Conservation (phyloP, 75 land plant species). For the Pinus tabuliformis region DNA sequence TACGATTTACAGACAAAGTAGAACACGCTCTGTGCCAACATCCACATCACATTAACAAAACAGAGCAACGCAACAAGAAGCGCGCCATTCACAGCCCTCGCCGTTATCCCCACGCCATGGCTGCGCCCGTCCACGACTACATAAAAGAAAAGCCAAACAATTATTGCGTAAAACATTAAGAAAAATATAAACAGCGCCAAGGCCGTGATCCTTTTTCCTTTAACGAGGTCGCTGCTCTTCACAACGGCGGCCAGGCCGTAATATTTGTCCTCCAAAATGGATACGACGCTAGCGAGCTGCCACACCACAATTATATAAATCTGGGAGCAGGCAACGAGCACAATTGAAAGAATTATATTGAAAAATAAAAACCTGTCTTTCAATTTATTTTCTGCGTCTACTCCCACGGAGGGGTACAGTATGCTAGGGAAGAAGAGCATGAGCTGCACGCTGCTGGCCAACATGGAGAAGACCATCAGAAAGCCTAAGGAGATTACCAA, state of each 20-base stretch:
- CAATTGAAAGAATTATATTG: not conserved
- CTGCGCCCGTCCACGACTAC: conserved; percentile 24
- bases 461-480: conserved; percentile 9
- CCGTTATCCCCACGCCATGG: not conserved
- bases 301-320: conserved; percentile 55
- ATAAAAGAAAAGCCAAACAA: not conserved
- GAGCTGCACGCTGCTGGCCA: conserved; percentile 12
- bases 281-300: conserved; percentile 75
- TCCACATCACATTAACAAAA: conserved; percentile 32
- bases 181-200: conserved; percentile 32
- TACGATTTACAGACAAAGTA: conserved; percentile 83
- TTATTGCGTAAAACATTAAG: not conserved
- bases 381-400: too few relatives aligned
- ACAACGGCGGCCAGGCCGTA: conserved; percentile 58
- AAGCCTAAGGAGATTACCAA: not conserved
- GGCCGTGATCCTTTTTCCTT: conserved; percentile 42
- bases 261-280: conserved; percentile 66
- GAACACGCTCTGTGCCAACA: conserved; percentile 64
- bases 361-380: not conserved
- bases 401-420: conserved; percentile 5
- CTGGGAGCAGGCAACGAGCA: conserved; percentile 22
- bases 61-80: conserved; percentile 11
- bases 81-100: conserved; percentile 5
- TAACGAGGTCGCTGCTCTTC: conserved; percentile 52
- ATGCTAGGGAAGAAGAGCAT: not conserved